Evolutionary conservation across 1,139 yeast species (phyloP), one percentile per base, ranked within the genome.

Genomic region (Magnusiomyces fungicola): DNA sequence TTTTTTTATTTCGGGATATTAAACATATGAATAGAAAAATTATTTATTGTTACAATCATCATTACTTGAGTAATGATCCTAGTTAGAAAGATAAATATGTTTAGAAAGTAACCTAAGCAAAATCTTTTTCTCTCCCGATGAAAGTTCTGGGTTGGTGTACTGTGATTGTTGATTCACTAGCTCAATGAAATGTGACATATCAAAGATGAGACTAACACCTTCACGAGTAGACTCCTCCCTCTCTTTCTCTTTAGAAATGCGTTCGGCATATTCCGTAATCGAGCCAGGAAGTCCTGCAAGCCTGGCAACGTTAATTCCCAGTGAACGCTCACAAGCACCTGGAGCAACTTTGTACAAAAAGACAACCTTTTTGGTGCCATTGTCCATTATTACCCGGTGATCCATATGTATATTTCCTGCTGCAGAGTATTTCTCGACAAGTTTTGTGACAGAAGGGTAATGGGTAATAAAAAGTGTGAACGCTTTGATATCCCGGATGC

Each of bases 381-480:
- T 32, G 18, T 16, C 30, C 22, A 6, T 16, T 22, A n/a, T 19
- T 21, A 22, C 30, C 34, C 12, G 19, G 7, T 14, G 23, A 65
- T 58, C 89, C 94, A 89, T 83, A 62, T 86, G 94, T 61, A 72
- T 82, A 60, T 82, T 83, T 16, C 71, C 69, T 5, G 83, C 78
- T 3, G 65, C 57, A 1, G 70, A 67, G 54, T 69, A 73, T 44
- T 65, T 53, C 62, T 34, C 68, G 56, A 76, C 80, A 45, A 86
- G 70, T 4, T 71, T 69, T 51, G 81, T 78, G 29, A 89, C 69
- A 19, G 80, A 75, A n/a, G 94, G 92, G 63, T 82, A 90, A 66
- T 90, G 97, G 0, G 97, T 90, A 25, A 90, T 87, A 65, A 89
- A 90, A 22, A 90, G 65, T 0, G 85, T 75, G 42, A 85, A 67